Evolutionary conservation across 306 rosid species (phyloP).

Genomic region (Cotoneaster glaucophyllus): DNA sequence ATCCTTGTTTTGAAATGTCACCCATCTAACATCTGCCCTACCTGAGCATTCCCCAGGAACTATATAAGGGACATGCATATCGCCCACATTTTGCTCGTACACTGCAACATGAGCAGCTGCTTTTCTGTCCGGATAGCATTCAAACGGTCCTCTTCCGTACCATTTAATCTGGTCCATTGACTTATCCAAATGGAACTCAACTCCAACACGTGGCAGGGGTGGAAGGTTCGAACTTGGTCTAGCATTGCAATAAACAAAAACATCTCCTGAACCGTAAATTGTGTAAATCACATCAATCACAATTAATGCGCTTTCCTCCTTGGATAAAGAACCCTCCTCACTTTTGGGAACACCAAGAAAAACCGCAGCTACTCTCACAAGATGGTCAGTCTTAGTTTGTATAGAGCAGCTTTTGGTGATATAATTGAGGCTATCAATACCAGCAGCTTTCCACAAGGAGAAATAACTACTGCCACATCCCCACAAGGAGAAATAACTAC

Average conservation of each 20-base stretch:
- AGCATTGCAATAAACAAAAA: conserved; percentile 57
- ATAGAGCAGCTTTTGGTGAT: conserved; percentile 53
- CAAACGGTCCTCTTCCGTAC: conserved; percentile 97
- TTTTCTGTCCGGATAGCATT: conserved; percentile 89
- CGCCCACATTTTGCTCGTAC: conserved; percentile 53
- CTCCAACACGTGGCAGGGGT: conserved; percentile 93
- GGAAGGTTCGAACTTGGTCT: conserved; percentile 65
- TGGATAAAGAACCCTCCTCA: conserved; percentile 24
- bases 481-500: conserved; percentile 72
- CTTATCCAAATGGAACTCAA: conserved; percentile 59
- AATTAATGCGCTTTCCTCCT: conserved; percentile 30
- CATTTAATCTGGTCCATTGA: conserved; percentile 59
- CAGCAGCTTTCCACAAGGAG: conserved; percentile 75
- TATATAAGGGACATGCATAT: conserved; percentile 89
- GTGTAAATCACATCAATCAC: conserved; percentile 51
- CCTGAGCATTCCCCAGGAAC: conserved; percentile 88
- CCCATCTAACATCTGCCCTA: conserved; percentile 93
- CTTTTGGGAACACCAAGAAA: conserved; percentile 47
- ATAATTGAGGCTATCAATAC: conserved; percentile 50
- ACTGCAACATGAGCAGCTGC: conserved; percentile 77
- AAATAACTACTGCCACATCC: conserved; percentile 57
- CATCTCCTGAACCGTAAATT: conserved; percentile 70
- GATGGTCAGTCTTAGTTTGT: conserved; percentile 19
- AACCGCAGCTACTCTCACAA: conserved; percentile 39
- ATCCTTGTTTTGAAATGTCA: conserved; percentile 53